Conservation (phyloP, 495 filamentous ascomycete genomes). For the Monascus purpureus region DNA sequence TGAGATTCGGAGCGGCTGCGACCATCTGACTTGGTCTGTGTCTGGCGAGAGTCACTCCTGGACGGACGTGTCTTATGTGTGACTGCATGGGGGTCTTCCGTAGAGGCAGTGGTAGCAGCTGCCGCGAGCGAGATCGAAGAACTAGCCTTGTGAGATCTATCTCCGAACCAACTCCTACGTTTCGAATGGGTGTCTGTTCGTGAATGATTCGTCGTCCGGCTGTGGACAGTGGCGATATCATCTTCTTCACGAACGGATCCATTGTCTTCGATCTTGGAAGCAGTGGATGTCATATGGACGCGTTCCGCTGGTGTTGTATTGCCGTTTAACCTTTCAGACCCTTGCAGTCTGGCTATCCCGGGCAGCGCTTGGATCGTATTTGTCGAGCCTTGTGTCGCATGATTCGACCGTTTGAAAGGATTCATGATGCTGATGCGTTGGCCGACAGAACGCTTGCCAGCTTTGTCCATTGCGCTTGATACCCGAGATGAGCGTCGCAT, state of each 20-base stretch:
- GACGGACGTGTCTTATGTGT: slow-evolving; percentile 16
- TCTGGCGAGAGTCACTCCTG: slow-evolving; percentile 18
- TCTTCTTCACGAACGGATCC: slow-evolving; percentile 17
- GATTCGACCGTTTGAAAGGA: slow-evolving; percentile 30
- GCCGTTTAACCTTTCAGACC: slow-evolving; percentile 13
- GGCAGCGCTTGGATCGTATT: slow-evolving; percentile 16
- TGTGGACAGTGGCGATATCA: slow-evolving; percentile 30
- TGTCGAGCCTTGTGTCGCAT: slow-evolving; percentile 21
- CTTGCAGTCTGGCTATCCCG: slow-evolving; percentile 8
- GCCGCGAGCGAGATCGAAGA: slow-evolving; percentile 20
- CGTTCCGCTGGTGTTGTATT: slow-evolving; percentile 4
- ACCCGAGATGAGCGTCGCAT: slow-evolving; percentile 17
- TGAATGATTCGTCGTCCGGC: slow-evolving; percentile 26
- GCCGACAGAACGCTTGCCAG: slow-evolving; percentile 25
- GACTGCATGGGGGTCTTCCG: slow-evolving; percentile 12
- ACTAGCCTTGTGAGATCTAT: slow-evolving; percentile 14
- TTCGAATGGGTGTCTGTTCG: slow-evolving; percentile 21
- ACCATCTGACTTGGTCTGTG: slow-evolving; percentile 18
- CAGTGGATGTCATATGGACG: no score
- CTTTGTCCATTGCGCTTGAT: slow-evolving; percentile 20
- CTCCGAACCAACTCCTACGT: slow-evolving; percentile 30
- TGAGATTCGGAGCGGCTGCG: slow-evolving; percentile 20
- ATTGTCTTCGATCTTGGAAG: background rate
- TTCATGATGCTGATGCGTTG: slow-evolving; percentile 36
- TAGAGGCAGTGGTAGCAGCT: slow-evolving; percentile 5